Conservation (phyloP, 2,329 filamentous ascomycete genomes). For the Phyllosticta citrichinensis region DNA sequence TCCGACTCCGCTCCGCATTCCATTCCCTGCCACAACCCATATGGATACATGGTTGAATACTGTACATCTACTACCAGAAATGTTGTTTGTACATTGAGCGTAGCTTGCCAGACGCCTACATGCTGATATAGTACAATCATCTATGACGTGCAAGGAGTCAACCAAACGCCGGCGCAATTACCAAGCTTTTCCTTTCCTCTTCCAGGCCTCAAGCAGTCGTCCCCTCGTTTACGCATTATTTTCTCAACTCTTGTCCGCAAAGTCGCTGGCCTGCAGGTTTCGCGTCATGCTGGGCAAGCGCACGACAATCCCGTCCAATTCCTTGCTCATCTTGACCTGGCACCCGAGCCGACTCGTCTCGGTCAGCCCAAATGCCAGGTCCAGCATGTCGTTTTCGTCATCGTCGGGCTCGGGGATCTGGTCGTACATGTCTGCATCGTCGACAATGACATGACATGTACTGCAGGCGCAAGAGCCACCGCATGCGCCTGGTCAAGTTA, state of each 20-base stretch:
- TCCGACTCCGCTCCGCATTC: neutral
- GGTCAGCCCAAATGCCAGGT: slow-evolving; percentile 79
- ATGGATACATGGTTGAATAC: too few species aligned
- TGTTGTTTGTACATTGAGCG: neutral
- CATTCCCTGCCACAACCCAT: too few species aligned
- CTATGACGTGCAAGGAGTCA: neutral
- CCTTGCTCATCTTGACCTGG: slow-evolving; percentile 84
- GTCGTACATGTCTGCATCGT: slow-evolving; percentile 63
- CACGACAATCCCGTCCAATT: slow-evolving; percentile 77
- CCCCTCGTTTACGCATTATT: neutral
- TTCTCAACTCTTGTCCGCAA: slow-evolving; percentile 35
- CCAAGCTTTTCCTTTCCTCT: neutral
- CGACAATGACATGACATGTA: slow-evolving; percentile 83
- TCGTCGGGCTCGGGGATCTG: slow-evolving; percentile 68
- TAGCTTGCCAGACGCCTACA: neutral
- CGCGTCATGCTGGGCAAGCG: slow-evolving; percentile 86
- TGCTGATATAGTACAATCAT: neutral
- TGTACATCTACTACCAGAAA: too few species aligned
- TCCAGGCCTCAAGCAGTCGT: neutral
- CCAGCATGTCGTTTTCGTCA: slow-evolving; percentile 83
- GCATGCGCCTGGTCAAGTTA: slow-evolving; percentile 55
- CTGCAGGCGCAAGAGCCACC: slow-evolving; percentile 90
- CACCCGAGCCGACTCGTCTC: slow-evolving; percentile 79
- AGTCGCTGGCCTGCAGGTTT: slow-evolving; percentile 93
- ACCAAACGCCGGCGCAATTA: neutral